Conservation (phyloP, 2,329 filamentous ascomycete genomes). For the Colletotrichum sp. region DNA sequence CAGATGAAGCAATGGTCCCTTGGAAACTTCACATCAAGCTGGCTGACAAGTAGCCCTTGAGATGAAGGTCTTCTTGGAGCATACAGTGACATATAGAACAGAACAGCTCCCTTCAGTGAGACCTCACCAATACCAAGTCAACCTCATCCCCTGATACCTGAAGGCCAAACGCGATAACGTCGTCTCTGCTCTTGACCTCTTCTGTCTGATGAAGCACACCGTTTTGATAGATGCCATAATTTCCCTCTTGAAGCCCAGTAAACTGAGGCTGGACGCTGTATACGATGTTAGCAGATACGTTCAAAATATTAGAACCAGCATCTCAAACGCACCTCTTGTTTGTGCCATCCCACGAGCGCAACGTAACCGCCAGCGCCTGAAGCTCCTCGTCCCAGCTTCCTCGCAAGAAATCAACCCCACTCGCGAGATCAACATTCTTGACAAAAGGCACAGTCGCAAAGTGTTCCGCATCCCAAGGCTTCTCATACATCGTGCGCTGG, state of each 20-base stretch:
- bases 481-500: constrained; percentile 37
- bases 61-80: accelerated
- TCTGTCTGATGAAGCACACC: not conserved
- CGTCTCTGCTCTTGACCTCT: not conserved
- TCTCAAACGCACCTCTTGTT: not conserved
- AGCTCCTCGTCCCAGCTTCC: not conserved
- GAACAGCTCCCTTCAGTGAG: not conserved
- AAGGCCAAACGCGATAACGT: not conserved
- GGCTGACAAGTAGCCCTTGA: accelerated
- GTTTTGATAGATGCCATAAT: not conserved
- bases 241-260: not conserved
- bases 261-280: not conserved
- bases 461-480: constrained; percentile 30
- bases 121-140: not conserved
- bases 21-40: not conserved
- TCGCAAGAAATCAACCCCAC: not conserved
- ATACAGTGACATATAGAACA: accelerated
- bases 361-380: not conserved
- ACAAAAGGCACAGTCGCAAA: not conserved
- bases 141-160: not conserved
- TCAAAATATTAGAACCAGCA: accelerated
- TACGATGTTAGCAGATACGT: not conserved
- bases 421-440: not conserved
- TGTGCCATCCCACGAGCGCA: not conserved
- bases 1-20: not conserved